Base-by-base conservation (phyloP, 73 alveolate species). In the Uronychia binucleata region DNA sequence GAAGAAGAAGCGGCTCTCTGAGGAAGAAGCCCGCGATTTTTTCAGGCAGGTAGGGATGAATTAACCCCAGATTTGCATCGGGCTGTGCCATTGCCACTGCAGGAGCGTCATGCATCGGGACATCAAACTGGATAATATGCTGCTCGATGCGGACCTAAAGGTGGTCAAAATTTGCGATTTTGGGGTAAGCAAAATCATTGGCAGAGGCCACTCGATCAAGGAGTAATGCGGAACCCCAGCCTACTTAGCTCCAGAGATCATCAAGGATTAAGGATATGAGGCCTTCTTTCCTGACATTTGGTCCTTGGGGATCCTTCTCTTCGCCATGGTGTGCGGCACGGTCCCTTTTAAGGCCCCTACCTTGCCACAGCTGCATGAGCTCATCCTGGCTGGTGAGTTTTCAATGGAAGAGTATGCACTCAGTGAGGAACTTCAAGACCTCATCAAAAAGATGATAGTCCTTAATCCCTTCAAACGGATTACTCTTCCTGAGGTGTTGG, bases 181-280 rank as follows among this genome's bases (percentile, higher is more conserved):
- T 80, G 97, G 97, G 5, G 97, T 93, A 11, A 87, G 95, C 33
- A 90, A 91, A 76, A 57, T 83, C 67, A 75, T 86, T 57, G 77
- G 82, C 74, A 84, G 83, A 25, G 87, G 94, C 58, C 86, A 87
- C 34, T 34, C 78, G 28, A 78, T 93, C 58, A 77, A 77, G 83
- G 98, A 93, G 30, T 91, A 93, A 83, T 93, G 98, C 83, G 86
- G 94, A 28, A 86, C 93, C 28, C 93, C 93, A 1, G 93, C 93
- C 28, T 86, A 86, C 58, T 59, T 86, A 0, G 93, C 93, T 25
- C 93, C 93, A 1, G 93, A 86, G 77, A 86, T 86, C 58, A 82
- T 86, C 57, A 46, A 46, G 19, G 89, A 86, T 58, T 59, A 82
- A 34, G 91, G 88, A 27, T 86, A 86, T 34, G 88, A 82, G 76